Evolutionary conservation across 164 flowering plant species (phyloP).

Genomic region (Vitis riparia): DNA sequence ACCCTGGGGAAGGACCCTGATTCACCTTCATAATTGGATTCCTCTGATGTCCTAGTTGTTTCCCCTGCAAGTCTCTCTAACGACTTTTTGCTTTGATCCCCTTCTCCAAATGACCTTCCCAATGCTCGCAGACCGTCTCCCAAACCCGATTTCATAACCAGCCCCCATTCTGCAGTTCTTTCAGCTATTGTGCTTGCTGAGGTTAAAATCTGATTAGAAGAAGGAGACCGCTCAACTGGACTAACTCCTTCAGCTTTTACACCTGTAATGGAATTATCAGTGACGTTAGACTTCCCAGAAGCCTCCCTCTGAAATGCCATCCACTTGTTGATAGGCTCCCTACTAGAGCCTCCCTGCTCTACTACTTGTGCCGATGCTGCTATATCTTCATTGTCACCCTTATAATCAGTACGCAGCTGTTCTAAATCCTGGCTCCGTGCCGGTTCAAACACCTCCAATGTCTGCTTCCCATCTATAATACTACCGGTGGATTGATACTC

Average conservation of each 20-base stretch:
- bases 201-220: background rate
- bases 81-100: conserved; percentile 27
- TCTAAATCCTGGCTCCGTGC: background rate
- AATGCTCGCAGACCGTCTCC: conserved; percentile 18
- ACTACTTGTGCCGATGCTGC: background rate
- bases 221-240: background rate
- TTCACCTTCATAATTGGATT: conserved; percentile 27
- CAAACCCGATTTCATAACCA: conserved; percentile 27
- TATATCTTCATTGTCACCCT: too few relatives aligned
- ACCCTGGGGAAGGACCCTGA: conserved; percentile 54
- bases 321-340: conserved; percentile 28
- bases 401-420: too few relatives aligned
- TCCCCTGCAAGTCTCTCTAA: conserved; percentile 24
- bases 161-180: conserved; percentile 58
- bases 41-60: conserved; percentile 52
- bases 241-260: background rate
- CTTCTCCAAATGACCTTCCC: conserved; percentile 15
- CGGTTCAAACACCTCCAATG: background rate
- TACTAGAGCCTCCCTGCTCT: background rate
- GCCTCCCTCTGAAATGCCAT: conserved; percentile 40
- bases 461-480: background rate
- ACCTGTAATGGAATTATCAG: background rate
- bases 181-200: conserved; percentile 31
- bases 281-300: background rate
- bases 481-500: too few relatives aligned